phyloP scores from a whole-genome alignment of 257 asterid genomes.

The Solanum clarkiae region DNA sequence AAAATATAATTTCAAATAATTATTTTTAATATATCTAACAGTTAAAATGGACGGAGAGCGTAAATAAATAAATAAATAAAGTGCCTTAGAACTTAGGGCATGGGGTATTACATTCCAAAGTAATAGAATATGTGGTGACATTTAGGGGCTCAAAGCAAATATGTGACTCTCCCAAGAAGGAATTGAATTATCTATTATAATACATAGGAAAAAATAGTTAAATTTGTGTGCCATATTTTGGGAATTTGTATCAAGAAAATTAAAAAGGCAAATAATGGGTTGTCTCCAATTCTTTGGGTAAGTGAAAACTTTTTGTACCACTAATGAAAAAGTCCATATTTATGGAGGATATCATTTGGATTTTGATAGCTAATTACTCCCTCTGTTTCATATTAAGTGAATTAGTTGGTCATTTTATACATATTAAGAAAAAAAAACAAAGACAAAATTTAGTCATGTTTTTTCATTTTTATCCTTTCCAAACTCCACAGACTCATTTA shows the following conservation, averaged over 20 bases:
- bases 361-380: background rate
- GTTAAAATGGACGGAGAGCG: no score
- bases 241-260: background rate
- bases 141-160: constrained; percentile 60
- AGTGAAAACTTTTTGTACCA: background rate
- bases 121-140: constrained; percentile 7
- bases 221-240: background rate
- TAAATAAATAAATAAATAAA: background rate
- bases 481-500: no score
- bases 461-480: no score
- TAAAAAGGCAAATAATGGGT: background rate
- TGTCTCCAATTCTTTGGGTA: constrained; percentile 4
- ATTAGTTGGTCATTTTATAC: no score
- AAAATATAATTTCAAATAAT: no score
- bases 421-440: no score
- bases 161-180: constrained; percentile 21
- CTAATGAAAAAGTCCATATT: background rate
- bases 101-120: constrained; percentile 11
- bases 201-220: background rate
- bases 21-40: no score
- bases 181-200: constrained; percentile 13
- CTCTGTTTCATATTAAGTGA: no score
- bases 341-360: background rate
- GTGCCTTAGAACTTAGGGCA: constrained; percentile 14
- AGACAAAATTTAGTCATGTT: no score